Evolutionary conservation across 495 filamentous ascomycete species (phyloP).

Genomic region (Pyrenopolyporus hunteri): DNA sequence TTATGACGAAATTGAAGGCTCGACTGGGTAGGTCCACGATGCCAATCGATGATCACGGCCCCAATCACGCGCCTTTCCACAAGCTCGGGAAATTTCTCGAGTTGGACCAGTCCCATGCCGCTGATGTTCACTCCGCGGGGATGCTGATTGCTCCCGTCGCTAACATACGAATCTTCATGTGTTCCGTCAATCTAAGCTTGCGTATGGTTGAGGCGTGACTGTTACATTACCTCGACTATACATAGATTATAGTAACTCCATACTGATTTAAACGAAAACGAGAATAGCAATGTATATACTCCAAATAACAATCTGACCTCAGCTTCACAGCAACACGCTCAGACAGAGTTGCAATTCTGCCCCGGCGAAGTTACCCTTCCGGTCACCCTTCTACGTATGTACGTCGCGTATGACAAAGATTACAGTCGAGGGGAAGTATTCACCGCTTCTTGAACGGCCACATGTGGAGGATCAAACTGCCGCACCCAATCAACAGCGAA

Average conservation of each 20-base stretch:
- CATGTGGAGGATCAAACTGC: constrained; percentile 20
- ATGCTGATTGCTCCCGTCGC: no score
- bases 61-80: not conserved
- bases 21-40: constrained; percentile 23
- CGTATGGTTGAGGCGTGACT: no score
- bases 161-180: no score
- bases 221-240: not conserved
- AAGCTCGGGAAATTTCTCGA: not conserved
- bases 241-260: no score
- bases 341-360: constrained; percentile 10
- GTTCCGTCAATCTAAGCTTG: no score
- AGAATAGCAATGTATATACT: not conserved
- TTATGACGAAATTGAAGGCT: constrained; percentile 35
- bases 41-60: constrained; percentile 23
- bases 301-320: constrained; percentile 34
- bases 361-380: no score
- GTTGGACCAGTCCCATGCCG: not conserved
- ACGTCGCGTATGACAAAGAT: constrained; percentile 19
- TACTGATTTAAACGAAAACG: no score
- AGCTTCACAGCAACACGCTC: constrained; percentile 12
- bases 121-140: not conserved
- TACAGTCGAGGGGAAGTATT: constrained; percentile 12
- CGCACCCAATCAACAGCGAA: constrained; percentile 8
- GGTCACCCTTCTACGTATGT: no score
- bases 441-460: constrained; percentile 31